Conservation (phyloP, 139 green algal genomes). For the Chlorella sp. region DNA sequence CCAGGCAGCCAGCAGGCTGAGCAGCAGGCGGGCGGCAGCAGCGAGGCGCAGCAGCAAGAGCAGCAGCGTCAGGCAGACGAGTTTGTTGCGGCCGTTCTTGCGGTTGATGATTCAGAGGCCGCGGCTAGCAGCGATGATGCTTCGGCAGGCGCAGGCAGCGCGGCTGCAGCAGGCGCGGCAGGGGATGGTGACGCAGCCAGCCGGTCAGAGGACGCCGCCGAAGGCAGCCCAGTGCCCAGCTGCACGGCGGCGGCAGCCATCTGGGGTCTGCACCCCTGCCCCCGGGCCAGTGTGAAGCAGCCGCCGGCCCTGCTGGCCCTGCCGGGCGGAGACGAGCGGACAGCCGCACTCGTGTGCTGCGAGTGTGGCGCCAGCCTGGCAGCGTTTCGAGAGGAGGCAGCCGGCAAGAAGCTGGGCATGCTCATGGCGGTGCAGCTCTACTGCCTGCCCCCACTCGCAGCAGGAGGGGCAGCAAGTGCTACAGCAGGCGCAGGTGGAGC, state of each 20-base stretch:
- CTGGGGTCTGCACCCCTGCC: slow-evolving; percentile 16
- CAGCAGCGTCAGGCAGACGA: neutral
- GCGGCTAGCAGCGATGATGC: neutral
- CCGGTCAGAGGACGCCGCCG: neutral
- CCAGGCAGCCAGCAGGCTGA: neutral
- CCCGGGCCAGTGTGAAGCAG: neutral
- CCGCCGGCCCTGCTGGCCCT: slow-evolving; percentile 24
- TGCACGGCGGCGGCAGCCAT: slow-evolving; percentile 1
- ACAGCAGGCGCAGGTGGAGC: neutral
- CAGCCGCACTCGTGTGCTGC: slow-evolving; percentile 30
- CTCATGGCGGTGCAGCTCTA: slow-evolving; percentile 49
- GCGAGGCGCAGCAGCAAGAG: neutral
- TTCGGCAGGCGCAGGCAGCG: too few species aligned
- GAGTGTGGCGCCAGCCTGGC: slow-evolving; percentile 15
- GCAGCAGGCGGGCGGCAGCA: neutral
- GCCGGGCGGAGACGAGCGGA: neutral
- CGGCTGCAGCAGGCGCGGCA: neutral
- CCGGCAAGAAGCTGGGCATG: slow-evolving; percentile 50
- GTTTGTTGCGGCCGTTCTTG: slow-evolving; percentile 8
- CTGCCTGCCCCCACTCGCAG: neutral
- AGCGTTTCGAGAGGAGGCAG: neutral
- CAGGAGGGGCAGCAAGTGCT: neutral
- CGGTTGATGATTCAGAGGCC: neutral
- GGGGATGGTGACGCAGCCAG: neutral
- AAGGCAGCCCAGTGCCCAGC: neutral